A percentile compares a stretch with the other conserved stretches of the same genome.
These are phyloP conservation scores for Talaromyces funiculosus DNA, from an alignment of 2,329 filamentous ascomycete species.

Conservation along the genomic window DNA sequence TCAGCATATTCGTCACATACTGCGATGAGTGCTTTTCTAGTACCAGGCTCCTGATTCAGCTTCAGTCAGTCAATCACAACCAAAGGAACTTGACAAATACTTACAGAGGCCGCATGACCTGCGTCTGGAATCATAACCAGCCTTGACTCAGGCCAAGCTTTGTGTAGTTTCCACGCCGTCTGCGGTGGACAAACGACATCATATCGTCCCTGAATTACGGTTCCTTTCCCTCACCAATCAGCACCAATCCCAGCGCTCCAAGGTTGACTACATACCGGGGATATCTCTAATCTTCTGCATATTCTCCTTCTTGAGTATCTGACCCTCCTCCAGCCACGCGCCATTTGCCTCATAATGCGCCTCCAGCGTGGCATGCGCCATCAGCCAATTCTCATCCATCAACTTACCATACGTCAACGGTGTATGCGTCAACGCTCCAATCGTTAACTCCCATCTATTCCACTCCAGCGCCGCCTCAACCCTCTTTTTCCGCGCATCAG, in stretches of 20 bases:
- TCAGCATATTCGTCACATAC: constrained; percentile 7
- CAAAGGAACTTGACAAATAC: neutral
- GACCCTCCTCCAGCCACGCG: constrained; percentile 39
- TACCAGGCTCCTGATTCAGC: neutral
- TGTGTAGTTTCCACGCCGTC: constrained; percentile 41
- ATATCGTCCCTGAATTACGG: constrained; percentile 44
- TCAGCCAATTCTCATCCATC: constrained; percentile 26
- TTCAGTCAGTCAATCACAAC: neutral
- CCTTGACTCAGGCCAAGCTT: constrained; percentile 32
- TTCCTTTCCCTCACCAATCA: neutral
- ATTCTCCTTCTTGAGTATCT: constrained; percentile 32
- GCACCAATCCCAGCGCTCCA: neutral
- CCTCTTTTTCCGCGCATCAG: neutral
- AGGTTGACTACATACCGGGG: constrained; percentile 24
- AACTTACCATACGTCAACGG: constrained; percentile 19
- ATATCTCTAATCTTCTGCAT: constrained; percentile 33
- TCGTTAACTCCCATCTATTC: constrained; percentile 33
- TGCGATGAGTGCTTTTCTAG: neutral
- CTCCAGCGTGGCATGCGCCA: constrained; percentile 40
- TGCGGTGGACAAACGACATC: constrained; percentile 43
- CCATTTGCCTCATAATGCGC: constrained; percentile 41
- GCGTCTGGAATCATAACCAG: constrained; percentile 30
- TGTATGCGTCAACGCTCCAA: constrained; percentile 23
- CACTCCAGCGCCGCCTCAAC: constrained; percentile 31
- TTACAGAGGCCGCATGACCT: constrained; percentile 27